Conservation (phyloP, 257 asterid species). For the Ballota nigra region DNA sequence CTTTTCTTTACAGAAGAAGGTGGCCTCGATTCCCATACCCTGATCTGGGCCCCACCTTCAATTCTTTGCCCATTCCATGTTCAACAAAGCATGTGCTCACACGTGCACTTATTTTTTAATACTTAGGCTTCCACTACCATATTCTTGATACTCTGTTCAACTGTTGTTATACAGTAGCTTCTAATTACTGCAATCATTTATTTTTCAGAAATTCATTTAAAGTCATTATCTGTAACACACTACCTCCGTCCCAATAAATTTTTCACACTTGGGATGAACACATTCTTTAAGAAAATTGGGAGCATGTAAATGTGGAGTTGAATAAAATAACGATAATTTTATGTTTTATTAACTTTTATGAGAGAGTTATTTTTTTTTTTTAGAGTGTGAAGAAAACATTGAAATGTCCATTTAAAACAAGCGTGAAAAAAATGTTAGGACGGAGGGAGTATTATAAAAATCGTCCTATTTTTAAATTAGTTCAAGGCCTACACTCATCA, state of each 20-base stretch:
- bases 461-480: background rate
- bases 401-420: too few relatives aligned
- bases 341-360: too few relatives aligned
- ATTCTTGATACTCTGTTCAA: background rate
- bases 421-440: too few relatives aligned
- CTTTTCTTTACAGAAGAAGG: background rate
- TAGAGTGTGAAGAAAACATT: too few relatives aligned
- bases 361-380: too few relatives aligned
- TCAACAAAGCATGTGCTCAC: constrained; percentile 48
- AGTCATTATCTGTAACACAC: background rate
- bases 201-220: background rate
- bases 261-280: too few relatives aligned
- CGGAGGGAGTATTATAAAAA: background rate
- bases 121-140: constrained; percentile 5
- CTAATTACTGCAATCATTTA: background rate
- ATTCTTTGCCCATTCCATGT: constrained; percentile 27
- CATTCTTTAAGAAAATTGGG: too few relatives aligned
- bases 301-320: too few relatives aligned
- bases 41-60: constrained; percentile 16
- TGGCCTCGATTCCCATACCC: constrained; percentile 21
- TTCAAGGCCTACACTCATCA: background rate
- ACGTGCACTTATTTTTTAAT: constrained; percentile 29
- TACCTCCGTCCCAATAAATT: too few relatives aligned
- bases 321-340: too few relatives aligned
- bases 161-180: background rate